A percentile compares a stretch with the other conserved stretches of the same genome.
phyloP scores from a whole-genome alignment of 2,329 filamentous ascomycete genomes.

The Ilyonectria destructans region DNA sequence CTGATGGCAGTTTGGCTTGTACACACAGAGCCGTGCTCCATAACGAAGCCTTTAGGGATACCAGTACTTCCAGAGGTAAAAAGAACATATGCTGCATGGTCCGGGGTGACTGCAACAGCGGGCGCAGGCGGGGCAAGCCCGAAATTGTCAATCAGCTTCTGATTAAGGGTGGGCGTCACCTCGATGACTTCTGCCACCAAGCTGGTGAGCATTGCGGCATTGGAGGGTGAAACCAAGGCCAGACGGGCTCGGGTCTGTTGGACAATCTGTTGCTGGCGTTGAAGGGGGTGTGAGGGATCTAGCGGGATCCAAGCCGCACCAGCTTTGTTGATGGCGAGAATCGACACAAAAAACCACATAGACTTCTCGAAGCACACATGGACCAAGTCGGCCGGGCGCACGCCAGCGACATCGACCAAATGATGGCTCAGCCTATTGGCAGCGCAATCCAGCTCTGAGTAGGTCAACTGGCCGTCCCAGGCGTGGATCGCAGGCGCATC shows the following conservation, averaged over 20 bases:
- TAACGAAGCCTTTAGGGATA: constrained; percentile 44
- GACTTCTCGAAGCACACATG: constrained; percentile 16
- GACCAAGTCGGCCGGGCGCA: background rate
- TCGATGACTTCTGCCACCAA: constrained; percentile 6
- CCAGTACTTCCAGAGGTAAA: constrained; percentile 51
- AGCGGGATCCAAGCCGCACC: constrained; percentile 18
- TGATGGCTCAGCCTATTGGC: constrained; percentile 22
- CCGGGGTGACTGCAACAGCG: background rate
- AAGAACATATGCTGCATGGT: constrained; percentile 37
- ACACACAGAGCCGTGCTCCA: constrained; percentile 40
- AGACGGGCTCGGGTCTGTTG: background rate
- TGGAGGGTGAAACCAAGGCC: background rate
- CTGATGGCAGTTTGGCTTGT: constrained; percentile 28
- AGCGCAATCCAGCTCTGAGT: constrained; percentile 31
- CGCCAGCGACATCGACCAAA: constrained; percentile 30
- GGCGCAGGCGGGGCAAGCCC: background rate
- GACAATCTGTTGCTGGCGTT: constrained; percentile 9
- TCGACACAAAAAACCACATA: constrained; percentile 11
- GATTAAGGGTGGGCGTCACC: background rate
- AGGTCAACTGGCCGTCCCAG: constrained; percentile 50
- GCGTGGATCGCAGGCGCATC: constrained; percentile 40
- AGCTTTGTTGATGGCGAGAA: constrained; percentile 20
- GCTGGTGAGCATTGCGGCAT: background rate
- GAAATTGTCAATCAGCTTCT: background rate
- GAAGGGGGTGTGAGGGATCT: constrained; percentile 8